Percentiles rank a stretch among this genome's conserved stretches.
Conservation (phyloP, 169 alveolate genomes). For the Plasmodium gonderi region DNA sequence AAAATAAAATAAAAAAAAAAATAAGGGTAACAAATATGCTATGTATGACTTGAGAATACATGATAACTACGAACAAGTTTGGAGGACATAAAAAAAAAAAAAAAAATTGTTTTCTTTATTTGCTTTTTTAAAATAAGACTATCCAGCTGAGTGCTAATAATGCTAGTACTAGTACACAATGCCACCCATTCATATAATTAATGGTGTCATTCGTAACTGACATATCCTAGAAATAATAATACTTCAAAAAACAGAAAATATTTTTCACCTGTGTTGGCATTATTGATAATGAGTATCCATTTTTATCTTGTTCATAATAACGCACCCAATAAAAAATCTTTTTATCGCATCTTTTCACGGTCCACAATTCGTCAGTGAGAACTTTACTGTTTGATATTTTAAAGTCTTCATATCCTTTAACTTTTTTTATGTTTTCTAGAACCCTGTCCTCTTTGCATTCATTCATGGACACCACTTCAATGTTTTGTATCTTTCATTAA, state of each 20-base stretch:
- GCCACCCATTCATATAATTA: no score
- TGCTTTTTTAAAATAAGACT: neutral
- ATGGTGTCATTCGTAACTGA: neutral
- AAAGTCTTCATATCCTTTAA: conserved; percentile 39
- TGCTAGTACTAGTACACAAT: no score
- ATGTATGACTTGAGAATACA: no score
- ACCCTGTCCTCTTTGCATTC: conserved; percentile 80
- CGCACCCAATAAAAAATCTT: conserved; percentile 77
- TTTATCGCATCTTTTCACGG: conserved; percentile 79
- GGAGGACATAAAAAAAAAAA: no score
- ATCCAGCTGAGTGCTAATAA: neutral
- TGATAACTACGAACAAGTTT: no score
- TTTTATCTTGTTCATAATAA: conserved; percentile 80
- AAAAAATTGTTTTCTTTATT: no score
- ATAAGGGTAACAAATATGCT: no score
- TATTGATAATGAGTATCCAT: conserved; percentile 82
- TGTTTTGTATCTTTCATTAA: conserved; percentile 82
- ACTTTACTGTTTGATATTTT: conserved; percentile 33
- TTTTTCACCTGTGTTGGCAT: conserved; percentile 76
- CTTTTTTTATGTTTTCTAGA: conserved; percentile 57
- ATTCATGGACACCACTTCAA: conserved; percentile 79
- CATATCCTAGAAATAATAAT: conserved; percentile 71
- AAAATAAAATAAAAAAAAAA: no score
- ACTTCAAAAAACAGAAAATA: conserved; percentile 74
- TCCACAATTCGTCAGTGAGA: conserved; percentile 82